Conservation (phyloP, 305 asterid species). For the Euphrasia arctica region DNA sequence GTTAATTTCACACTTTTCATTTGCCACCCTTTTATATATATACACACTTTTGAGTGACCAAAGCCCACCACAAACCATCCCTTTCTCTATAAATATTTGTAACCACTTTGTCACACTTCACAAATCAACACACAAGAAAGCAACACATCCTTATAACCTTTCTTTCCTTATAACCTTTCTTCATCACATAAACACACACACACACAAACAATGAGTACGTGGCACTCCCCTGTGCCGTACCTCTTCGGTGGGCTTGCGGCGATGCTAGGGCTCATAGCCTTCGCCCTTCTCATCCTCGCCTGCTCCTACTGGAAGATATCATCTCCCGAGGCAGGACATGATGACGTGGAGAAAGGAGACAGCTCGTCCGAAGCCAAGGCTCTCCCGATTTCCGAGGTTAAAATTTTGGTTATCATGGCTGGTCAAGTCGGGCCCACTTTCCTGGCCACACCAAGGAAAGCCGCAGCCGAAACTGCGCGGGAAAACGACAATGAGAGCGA, state of each 20-base stretch:
- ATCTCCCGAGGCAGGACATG: too few relatives aligned
- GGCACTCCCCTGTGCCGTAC: neutral
- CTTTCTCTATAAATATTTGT: neutral
- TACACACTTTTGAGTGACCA: too few relatives aligned
- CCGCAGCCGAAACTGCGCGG: too few relatives aligned
- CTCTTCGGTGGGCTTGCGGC: neutral
- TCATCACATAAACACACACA: too few relatives aligned
- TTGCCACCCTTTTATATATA: too few relatives aligned
- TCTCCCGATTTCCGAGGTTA: conserved; percentile 26
- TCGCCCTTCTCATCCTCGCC: neutral
- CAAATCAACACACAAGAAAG: neutral
- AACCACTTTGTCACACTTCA: neutral
- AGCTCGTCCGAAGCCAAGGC: neutral
- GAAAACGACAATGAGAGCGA: too few relatives aligned
- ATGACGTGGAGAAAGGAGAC: conserved; percentile 11
- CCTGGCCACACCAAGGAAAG: conserved; percentile 30
- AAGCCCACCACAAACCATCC: neutral
- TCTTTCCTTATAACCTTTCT: too few relatives aligned
- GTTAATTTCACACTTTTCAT: too few relatives aligned
- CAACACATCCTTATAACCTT: too few relatives aligned
- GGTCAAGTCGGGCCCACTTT: conserved; percentile 39
- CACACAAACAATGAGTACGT: neutral
- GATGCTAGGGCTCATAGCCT: neutral
- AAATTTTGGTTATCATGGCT: conserved; percentile 40
- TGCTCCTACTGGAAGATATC: neutral